Evolutionary conservation across 192 early-diverging fungal species (phyloP), one percentile per base, ranked within the genome.

Genomic region (Pilobolus umbonatus): DNA sequence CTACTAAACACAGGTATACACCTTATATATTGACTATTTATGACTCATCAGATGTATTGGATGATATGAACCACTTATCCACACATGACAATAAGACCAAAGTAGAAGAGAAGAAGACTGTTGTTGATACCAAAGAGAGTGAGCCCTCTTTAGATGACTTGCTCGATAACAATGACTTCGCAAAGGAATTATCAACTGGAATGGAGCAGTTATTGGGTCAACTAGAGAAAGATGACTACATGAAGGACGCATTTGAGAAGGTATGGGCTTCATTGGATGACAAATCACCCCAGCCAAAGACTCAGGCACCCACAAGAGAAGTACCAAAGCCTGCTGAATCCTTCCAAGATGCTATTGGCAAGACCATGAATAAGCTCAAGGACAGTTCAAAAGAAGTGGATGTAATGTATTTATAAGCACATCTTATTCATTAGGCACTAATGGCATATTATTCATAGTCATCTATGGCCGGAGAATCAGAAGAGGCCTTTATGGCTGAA

Each of bases 341-440:
- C 43, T 98, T 98, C 80, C 92, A 96, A 64, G 87, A 92, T 58
- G 85, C 81, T 35, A 92, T 98, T 59, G 82, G 85, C 42, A 81
- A 91, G 42, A 98, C 95, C 11, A 86, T 98, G 81, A 82, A 82
- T 60, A 94, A 94, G 55, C 69, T 98, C 11, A 88, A 89, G 61
- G 84, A 86, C 57, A 94, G 90, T 56, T 88, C 89, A 2, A 84
- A 90, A 7, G 80, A 87, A 56, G 90, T 89, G 9, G 87, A 96
- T 55, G 91, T 90, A 84, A 67, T n/a, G n/a, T n/a, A n/a, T n/a
- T n/a, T n/a, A n/a, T n/a, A n/a, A n/a, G n/a, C n/a, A n/a, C n/a
- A n/a, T n/a, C n/a, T n/a, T n/a, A n/a, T n/a, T n/a, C n/a, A n/a
- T n/a, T n/a, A n/a, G n/a, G n/a, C n/a, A n/a, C n/a, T n/a, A n/a